Evolutionary conservation across 1,139 yeast genomes (phyloP).

Genomic region (Lizanozyma gosingica): DNA sequence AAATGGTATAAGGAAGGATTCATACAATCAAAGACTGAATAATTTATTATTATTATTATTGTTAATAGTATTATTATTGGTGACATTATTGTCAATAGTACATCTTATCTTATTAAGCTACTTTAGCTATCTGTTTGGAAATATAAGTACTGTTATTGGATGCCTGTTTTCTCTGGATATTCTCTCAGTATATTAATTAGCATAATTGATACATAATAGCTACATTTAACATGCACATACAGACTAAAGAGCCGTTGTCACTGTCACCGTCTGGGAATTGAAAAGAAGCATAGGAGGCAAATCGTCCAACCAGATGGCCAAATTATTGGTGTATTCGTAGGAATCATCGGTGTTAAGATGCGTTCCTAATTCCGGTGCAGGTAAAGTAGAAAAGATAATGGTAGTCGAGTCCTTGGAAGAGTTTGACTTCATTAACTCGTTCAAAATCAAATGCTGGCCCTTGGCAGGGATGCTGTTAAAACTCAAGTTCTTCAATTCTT

Average conservation of each 20-base stretch:
- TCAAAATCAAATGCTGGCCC: slow-evolving; percentile 82
- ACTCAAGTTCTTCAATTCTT: slow-evolving; percentile 35
- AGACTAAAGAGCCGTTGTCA: slow-evolving; percentile 75
- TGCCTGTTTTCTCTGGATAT: too few species aligned
- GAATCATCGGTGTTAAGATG: slow-evolving; percentile 63
- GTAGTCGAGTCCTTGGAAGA: slow-evolving; percentile 52
- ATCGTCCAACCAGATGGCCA: slow-evolving; percentile 73
- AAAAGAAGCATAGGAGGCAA: slow-evolving; percentile 75
- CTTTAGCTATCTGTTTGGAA: too few species aligned
- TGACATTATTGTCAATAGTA: too few species aligned
- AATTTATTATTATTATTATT: background rate
- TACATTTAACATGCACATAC: too few species aligned
- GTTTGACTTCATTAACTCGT: slow-evolving; percentile 66
- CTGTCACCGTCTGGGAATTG: slow-evolving; percentile 91
- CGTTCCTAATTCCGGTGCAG: slow-evolving; percentile 80
- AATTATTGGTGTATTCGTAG: slow-evolving; percentile 62
- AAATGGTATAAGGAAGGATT: too few species aligned
- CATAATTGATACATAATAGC: too few species aligned
- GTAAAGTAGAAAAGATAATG: slow-evolving; percentile 79
- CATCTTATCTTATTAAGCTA: too few species aligned
- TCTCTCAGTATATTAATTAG: too few species aligned
- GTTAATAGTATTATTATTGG: too few species aligned
- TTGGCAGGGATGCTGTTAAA: slow-evolving; percentile 85
- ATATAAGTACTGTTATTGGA: too few species aligned
- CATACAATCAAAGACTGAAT: background rate